Evolutionary conservation across 768 basidiomycete genomes (phyloP).

Genomic region (Pulveroboletus ravenelii): DNA sequence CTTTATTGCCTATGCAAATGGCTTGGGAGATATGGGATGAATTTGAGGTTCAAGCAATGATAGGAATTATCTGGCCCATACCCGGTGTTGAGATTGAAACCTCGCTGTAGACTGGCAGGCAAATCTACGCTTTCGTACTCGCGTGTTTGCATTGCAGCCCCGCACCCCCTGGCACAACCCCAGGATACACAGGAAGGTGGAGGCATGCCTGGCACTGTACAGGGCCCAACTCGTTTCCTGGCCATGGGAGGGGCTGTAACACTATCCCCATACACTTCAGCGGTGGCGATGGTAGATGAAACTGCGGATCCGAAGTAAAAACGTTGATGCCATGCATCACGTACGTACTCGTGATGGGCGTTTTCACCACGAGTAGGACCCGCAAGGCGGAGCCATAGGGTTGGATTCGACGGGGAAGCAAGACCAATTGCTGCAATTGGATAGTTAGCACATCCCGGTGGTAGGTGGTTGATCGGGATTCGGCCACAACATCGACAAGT

Average conservation of each 20-base stretch:
- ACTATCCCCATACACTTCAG: not conserved
- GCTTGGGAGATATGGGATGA: not conserved
- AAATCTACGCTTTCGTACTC: no score
- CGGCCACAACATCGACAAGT: not conserved
- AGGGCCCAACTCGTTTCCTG: conserved; percentile 20
- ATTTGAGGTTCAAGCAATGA: not conserved
- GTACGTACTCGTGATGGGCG: conserved; percentile 3
- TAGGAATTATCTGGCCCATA: no score
- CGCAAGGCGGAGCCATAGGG: no score
- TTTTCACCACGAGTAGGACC: conserved; percentile 19
- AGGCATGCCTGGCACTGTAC: conserved; percentile 5
- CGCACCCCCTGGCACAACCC: conserved; percentile 3
- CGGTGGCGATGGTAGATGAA: conserved; percentile 5
- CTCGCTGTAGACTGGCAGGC: no score
- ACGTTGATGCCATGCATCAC: conserved; percentile 11
- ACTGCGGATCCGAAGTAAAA: conserved; percentile 18
- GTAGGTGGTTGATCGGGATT: not conserved
- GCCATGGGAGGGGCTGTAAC: not conserved
- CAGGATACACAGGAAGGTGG: conserved; percentile 4
- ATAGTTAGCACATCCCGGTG: not conserved
- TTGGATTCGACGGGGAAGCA: no score
- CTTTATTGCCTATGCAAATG: not conserved
- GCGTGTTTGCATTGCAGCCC: conserved; percentile 2
- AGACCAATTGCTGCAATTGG: not conserved
- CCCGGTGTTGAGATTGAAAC: no score